Evolutionary conservation across 768 basidiomycete genomes (phyloP), one percentile per base, ranked within the genome.

Genomic region (Rhodotorula taiwanensis): DNA sequence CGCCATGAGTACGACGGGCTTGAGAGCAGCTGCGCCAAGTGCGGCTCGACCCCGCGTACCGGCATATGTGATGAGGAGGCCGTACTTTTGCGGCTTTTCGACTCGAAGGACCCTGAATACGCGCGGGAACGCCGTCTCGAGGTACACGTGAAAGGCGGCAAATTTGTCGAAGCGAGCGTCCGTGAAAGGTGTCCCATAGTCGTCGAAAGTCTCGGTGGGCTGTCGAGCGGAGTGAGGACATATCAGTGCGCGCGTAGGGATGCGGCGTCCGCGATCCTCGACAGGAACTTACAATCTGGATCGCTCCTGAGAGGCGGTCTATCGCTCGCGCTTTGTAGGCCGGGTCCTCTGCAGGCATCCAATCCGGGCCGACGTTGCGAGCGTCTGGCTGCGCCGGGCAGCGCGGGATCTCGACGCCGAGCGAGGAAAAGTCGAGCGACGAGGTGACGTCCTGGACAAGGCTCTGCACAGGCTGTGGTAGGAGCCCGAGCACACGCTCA

Each of bases 31-130:
- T 9, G 36, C 36, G 36, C 36, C 36, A 39, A n/a, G n/a, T n/a
- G n/a, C n/a, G n/a, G 86, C 77, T 1, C 78, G 76, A 15, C 74
- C 62, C 67, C 87, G 79, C 6, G 81, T 80, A 3, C 87, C 88
- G 54, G 79, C 77, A 86, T 87, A 89, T 52, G 83, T 81, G 72
- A 82, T 86, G 13, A 87, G 74, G n/a, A 89, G 79, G 0, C 82
- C 88, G 69, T 86, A 87, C 0, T 83, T 86, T 73, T 89, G 88
- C 70, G 90, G 82, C 69, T 83, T 84, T 14, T 83, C 84, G 62
- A 86, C 78, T 34, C 79, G 72, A 48, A 89, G 78, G 13, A 75
- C 80, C 25, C 77, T 14, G 73, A 87, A 83, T 14, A 64, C 57
- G 10, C 27, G 21, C 13, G 67, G 67, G 52, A 51, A 69, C 2